Evolutionary conservation across 1,284 basidiomycete genomes (phyloP), one percentile per base, ranked within the genome.

Genomic region (Puccinia hordei): DNA sequence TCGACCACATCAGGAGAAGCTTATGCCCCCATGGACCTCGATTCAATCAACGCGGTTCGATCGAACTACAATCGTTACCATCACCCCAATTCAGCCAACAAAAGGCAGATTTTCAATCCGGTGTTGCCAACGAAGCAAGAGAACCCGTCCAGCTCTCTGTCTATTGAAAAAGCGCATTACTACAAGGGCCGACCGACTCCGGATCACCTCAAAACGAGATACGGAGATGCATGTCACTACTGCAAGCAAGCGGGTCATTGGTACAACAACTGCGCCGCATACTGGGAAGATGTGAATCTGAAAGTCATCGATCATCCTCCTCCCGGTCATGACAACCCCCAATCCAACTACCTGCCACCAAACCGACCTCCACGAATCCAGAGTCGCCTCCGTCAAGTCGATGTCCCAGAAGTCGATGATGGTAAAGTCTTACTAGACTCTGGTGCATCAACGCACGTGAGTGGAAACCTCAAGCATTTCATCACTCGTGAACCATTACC

Each of bases 381-480:
- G 9, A 10, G 35, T 15, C 35, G 63, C 13, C 15, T 66, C 5
- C 38, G 38, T 8, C 35, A 46, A 44, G 1, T 66, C 1, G 63
- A 66, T 27, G 19, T 66, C 10, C 35, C 41, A 2, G n/a, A 66
- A 46, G 38, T 27, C n/a, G 9, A 3, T n/a, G 44, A 68, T 35
- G 35, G 46, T 10, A 24, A 27, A 15, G 33, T 68, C 12, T 27
- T 68, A 8, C 41, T 68, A 13, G 71, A 73, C 33, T 73, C 51
- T 2, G 71, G 49, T n/a, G 71, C 71, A 2, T 30, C 30, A 5
- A 55, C 35, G 1, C 71, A 73, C 30, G 71, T 73, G 71, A 73
- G 71, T 57, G 71, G 71, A 1, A 5, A 10, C 13, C 33, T 38
- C 24, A 2, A 27, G 17, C 19, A 3, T 19, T 68, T 27, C n/a